phyloP scores from a whole-genome alignment of 176 grass and related monocot genomes.

The Oryza australiensis region DNA sequence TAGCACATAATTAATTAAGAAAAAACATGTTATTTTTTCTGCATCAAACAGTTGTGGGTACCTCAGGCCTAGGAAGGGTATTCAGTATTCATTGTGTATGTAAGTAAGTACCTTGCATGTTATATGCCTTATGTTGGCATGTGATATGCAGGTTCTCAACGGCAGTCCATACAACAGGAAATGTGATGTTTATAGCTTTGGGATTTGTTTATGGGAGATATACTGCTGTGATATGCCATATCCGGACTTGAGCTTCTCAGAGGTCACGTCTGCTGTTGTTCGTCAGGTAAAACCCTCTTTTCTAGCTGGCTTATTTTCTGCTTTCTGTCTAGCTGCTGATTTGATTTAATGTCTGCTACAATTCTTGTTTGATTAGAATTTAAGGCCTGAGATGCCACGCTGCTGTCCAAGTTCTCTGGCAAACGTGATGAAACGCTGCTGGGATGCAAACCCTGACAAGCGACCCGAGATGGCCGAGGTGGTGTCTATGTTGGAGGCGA shows the following conservation, averaged over 20 bases:
- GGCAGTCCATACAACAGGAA: conserved; percentile 94
- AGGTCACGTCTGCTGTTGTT: conserved; percentile 90
- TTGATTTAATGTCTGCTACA: background rate
- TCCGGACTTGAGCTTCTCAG: conserved; percentile 86
- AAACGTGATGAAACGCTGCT: conserved; percentile 89
- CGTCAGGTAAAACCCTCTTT: conserved; percentile 65
- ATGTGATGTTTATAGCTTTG: conserved; percentile 96
- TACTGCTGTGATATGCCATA: conserved; percentile 99
- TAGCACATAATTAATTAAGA: background rate
- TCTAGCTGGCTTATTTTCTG: background rate
- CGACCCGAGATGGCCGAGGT: conserved; percentile 84
- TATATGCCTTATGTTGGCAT: conserved; percentile 15
- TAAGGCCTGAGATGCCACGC: conserved; percentile 94
- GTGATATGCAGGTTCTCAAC: conserved; percentile 84
- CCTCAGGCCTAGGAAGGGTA: background rate
- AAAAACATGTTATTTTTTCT: background rate
- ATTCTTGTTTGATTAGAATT: conserved; percentile 45
- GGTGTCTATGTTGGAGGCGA: conserved; percentile 80
- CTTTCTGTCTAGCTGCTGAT: background rate
- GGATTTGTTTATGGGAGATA: conserved; percentile 89
- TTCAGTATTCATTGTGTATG: background rate
- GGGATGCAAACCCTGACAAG: conserved; percentile 87
- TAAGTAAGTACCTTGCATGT: background rate
- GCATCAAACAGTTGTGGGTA: background rate
- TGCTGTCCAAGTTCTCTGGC: conserved; percentile 84